Evolutionary conservation across 352 stramenopile species (phyloP).

Genomic region (Thalassiosira mediterranea): DNA sequence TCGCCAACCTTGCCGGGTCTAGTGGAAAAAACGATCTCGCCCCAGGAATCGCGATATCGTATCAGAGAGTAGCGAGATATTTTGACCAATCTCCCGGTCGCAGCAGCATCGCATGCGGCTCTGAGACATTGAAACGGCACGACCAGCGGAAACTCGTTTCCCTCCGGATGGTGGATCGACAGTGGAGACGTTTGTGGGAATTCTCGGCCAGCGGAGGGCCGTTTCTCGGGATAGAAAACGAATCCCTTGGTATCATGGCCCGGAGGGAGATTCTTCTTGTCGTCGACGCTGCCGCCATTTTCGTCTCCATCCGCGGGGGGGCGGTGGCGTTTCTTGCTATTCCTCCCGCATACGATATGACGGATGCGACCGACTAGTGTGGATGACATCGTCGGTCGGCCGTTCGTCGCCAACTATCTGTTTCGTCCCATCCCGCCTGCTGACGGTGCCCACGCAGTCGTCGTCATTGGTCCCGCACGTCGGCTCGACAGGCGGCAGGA

Average conservation of each 20-base stretch:
- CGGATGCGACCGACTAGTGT: not conserved
- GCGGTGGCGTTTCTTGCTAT: constrained; percentile 34
- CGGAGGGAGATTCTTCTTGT: constrained; percentile 11
- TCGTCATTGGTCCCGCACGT: no score
- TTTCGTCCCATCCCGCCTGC: not conserved
- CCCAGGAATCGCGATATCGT: constrained; percentile 29
- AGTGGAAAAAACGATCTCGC: constrained; percentile 40
- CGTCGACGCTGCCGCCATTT: not conserved
- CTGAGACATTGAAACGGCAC: constrained; percentile 33
- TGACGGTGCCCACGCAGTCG: not conserved
- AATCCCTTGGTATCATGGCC: constrained; percentile 34
- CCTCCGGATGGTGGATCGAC: constrained; percentile 6
- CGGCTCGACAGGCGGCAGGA: no score
- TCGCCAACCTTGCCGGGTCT: constrained; percentile 4
- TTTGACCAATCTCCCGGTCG: constrained; percentile 15
- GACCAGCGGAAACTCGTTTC: constrained; percentile 28
- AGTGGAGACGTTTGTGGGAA: not conserved
- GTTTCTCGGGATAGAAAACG: constrained; percentile 33
- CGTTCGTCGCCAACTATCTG: not conserved
- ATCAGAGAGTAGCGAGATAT: constrained; percentile 50
- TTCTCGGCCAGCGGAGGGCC: not conserved
- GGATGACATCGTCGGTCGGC: not conserved
- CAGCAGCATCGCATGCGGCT: constrained; percentile 31
- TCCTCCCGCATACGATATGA: not conserved
- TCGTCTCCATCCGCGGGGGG: not conserved